A percentile compares a stretch with the other conserved stretches of the same genome.
Evolutionary conservation across 768 basidiomycete genomes (phyloP).

Genomic region (Russula sp.): DNA sequence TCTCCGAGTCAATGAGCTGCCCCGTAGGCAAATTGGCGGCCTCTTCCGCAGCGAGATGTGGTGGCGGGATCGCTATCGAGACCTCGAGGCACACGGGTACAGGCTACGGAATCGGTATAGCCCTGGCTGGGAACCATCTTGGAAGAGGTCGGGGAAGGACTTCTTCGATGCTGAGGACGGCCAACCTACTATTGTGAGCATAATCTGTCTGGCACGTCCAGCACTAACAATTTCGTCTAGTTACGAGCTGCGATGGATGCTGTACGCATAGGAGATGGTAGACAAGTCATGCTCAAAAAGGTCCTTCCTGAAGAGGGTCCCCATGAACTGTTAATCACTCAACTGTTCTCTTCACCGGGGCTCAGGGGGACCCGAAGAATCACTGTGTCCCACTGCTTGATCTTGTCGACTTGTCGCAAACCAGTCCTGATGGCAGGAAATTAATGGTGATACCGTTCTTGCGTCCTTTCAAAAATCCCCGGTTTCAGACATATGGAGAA

Average conservation of each 20-base stretch:
- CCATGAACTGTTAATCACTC: slow-evolving; percentile 15
- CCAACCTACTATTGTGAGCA: slow-evolving; percentile 14
- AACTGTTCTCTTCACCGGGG: slow-evolving; percentile 15
- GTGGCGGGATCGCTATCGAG: slow-evolving; percentile 22
- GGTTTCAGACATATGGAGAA: slow-evolving; percentile 29
- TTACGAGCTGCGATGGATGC: slow-evolving; percentile 27
- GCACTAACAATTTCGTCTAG: background rate
- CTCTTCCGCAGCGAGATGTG: slow-evolving; percentile 19
- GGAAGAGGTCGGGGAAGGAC: slow-evolving; percentile 7
- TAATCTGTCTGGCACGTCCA: too few species aligned
- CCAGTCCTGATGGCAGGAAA: slow-evolving; percentile 1
- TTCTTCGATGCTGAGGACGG: slow-evolving; percentile 19
- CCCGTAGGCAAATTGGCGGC: slow-evolving; percentile 2
- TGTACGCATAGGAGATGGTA: slow-evolving; percentile 23
- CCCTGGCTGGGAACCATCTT: slow-evolving; percentile 19
- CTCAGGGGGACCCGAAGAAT: slow-evolving; percentile 21
- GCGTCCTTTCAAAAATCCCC: slow-evolving; percentile 27
- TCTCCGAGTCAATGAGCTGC: too few species aligned
- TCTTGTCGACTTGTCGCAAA: slow-evolving; percentile 7
- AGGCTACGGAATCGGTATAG: slow-evolving; percentile 20
- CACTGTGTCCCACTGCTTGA: slow-evolving; percentile 30
- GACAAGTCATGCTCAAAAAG: slow-evolving; percentile 30
- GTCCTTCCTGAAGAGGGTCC: slow-evolving; percentile 21
- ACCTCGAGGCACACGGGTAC: slow-evolving; percentile 18
- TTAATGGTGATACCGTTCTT: slow-evolving; percentile 30